These are phyloP conservation scores for Globisporangium apiculatum DNA, from an alignment of 352 stramenopile genomes.

Conservation along the genomic window DNA sequence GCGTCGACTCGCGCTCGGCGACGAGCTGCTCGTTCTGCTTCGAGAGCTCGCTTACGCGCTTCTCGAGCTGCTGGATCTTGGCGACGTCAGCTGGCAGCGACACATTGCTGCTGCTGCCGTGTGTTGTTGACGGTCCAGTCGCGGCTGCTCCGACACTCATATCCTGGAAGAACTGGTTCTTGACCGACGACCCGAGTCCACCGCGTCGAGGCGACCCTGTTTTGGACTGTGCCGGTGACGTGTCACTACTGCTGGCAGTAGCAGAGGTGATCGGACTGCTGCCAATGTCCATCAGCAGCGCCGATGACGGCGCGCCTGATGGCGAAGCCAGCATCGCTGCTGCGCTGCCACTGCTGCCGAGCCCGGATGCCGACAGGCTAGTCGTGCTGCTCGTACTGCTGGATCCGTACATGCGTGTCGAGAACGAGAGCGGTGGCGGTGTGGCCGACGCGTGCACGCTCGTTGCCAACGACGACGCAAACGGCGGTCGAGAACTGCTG, in stretches of 20 bases:
- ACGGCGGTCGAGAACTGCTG: neutral
- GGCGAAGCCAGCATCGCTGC: neutral
- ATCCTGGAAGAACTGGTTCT: constrained; percentile 23
- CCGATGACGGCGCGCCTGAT: neutral
- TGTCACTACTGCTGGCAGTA: neutral
- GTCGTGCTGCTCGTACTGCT: neutral
- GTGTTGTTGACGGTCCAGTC: constrained; percentile 6
- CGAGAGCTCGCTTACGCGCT: constrained; percentile 19
- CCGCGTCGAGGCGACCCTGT: constrained; percentile 6
- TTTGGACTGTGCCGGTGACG: constrained; percentile 5
- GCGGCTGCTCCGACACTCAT: constrained; percentile 3
- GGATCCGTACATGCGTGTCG: constrained; percentile 9
- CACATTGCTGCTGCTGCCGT: neutral
- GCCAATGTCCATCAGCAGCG: too few species aligned
- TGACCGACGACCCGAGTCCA: constrained; percentile 13
- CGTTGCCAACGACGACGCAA: neutral
- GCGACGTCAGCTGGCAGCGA: constrained; percentile 5
- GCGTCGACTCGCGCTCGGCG: constrained; percentile 11
- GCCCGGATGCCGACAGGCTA: neutral
- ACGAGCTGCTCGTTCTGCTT: constrained; percentile 17
- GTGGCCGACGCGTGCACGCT: too few species aligned
- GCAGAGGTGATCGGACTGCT: neutral
- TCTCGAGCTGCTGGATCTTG: constrained; percentile 29
- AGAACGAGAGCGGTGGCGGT: neutral
- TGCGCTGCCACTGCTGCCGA: neutral